phyloP scores from a whole-genome alignment of 2,329 filamentous ascomycete genomes.

The Xylaria sp. region DNA sequence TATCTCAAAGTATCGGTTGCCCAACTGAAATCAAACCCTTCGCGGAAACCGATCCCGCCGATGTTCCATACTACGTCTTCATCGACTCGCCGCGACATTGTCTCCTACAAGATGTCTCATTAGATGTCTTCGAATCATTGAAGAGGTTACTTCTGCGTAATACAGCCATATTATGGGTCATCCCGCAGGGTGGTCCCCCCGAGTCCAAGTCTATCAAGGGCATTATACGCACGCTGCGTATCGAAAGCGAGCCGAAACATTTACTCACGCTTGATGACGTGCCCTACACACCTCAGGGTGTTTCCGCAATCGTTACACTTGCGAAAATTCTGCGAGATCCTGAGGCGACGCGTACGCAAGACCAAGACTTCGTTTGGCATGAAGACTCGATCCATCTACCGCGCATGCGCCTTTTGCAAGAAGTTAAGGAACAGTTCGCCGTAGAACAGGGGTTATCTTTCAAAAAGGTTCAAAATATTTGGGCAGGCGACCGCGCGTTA shows the following conservation, averaged over 20 bases:
- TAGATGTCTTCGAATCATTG: slow-evolving; percentile 13
- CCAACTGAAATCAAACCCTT: slow-evolving; percentile 11
- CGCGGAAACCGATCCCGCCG: neutral
- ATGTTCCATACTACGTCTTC: slow-evolving; percentile 17
- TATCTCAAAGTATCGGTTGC: slow-evolving; percentile 8
- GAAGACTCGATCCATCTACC: slow-evolving; percentile 21
- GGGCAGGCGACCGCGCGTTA: slow-evolving; percentile 29
- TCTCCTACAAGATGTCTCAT: slow-evolving; percentile 6
- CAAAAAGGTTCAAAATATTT: slow-evolving; percentile 32
- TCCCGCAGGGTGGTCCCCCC: slow-evolving; percentile 11
- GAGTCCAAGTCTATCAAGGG: slow-evolving; percentile 24
- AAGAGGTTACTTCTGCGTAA: slow-evolving; percentile 16
- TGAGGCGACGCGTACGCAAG: slow-evolving; percentile 11
- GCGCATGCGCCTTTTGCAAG: slow-evolving; percentile 17
- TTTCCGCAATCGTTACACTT: slow-evolving; percentile 19
- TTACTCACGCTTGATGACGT: slow-evolving; percentile 24
- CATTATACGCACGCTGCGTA: slow-evolving; percentile 25
- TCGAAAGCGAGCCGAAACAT: slow-evolving; percentile 24
- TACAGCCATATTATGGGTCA: slow-evolving; percentile 20
- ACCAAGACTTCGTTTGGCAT: slow-evolving; percentile 28
- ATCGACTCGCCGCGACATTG: slow-evolving; percentile 18
- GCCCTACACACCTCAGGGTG: slow-evolving; percentile 8
- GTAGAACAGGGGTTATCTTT: slow-evolving; percentile 22
- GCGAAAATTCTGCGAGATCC: slow-evolving; percentile 19
- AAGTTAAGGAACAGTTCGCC: slow-evolving; percentile 25